Evolutionary conservation across 495 filamentous ascomycete genomes (phyloP).

Genomic region (Penicillium angulare): DNA sequence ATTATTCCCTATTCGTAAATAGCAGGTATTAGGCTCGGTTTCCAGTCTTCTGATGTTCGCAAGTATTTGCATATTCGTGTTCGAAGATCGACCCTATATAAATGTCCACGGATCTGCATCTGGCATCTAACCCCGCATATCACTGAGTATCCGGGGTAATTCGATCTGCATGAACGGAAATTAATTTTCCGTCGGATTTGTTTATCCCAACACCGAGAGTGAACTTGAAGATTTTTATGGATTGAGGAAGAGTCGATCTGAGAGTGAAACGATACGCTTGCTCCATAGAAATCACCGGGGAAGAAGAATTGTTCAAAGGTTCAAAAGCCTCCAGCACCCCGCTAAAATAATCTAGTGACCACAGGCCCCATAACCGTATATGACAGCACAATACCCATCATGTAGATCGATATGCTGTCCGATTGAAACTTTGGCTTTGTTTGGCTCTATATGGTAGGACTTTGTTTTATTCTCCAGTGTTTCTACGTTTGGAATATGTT

Average conservation of each 20-base stretch:
- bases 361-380: too few relatives aligned
- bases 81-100: neutral
- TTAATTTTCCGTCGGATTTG: slow-evolving; percentile 11
- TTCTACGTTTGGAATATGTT: too few relatives aligned
- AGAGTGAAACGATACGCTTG: too few relatives aligned
- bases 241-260: neutral
- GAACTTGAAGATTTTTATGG: neutral
- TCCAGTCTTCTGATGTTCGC: neutral
- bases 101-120: neutral
- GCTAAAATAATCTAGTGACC: too few relatives aligned
- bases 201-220: neutral
- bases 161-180: slow-evolving; percentile 8
- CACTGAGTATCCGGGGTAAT: slow-evolving; percentile 11
- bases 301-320: too few relatives aligned
- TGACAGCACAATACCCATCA: too few relatives aligned
- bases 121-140: slow-evolving; percentile 9
- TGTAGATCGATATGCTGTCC: too few relatives aligned
- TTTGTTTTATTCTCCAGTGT: too few relatives aligned
- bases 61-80: neutral
- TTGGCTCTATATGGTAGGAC: too few relatives aligned
- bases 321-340: too few relatives aligned
- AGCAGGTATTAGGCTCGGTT: neutral
- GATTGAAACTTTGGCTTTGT: too few relatives aligned
- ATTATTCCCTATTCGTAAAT: neutral
- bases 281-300: too few relatives aligned